These are phyloP conservation scores for Camelina hispida DNA, from an alignment of 345 rosid genomes.

Conservation along the genomic window DNA sequence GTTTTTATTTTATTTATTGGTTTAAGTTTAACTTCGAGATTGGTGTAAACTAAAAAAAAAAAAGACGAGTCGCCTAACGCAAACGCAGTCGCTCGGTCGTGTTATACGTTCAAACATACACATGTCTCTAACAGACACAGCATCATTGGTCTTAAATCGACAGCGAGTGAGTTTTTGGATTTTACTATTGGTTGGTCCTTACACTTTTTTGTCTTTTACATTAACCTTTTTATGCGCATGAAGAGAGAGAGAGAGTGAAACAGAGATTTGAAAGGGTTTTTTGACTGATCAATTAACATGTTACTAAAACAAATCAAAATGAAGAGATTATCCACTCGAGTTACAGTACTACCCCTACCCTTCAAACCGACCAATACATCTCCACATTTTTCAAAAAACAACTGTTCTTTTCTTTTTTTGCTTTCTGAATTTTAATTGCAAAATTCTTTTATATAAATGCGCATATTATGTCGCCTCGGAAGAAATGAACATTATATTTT, in stretches of 20 bases:
- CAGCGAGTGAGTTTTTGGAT: slow-evolving; percentile 40
- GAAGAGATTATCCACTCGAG: not conserved
- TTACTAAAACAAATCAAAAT: not conserved
- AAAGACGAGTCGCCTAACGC: not conserved
- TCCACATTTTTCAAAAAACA: slow-evolving; percentile 42
- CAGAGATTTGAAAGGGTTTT: slow-evolving; percentile 9
- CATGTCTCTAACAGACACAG: slow-evolving; percentile 37
- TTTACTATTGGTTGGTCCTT: slow-evolving; percentile 43
- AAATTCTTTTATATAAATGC: slow-evolving; percentile 39
- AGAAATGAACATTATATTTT: slow-evolving; percentile 41
- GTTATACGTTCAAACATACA: slow-evolving; percentile 38
- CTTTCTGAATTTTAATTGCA: not conserved
- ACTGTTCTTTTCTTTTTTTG: not conserved
- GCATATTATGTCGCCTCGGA: slow-evolving; percentile 40
- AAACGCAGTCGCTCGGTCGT: slow-evolving; percentile 33
- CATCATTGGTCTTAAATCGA: slow-evolving; percentile 35
- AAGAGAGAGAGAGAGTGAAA: not conserved
- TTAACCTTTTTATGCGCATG: slow-evolving; percentile 11
- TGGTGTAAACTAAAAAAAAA: not conserved
- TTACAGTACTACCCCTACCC: slow-evolving; percentile 28
- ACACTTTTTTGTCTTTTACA: slow-evolving; percentile 28
- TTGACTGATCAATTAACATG: slow-evolving; percentile 12
- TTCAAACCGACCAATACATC: slow-evolving; percentile 49
- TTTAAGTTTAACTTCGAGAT: not conserved
- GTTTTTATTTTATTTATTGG: no score